phyloP scores from a whole-genome alignment of 2,329 filamentous ascomycete species.

The Ceratocystis variospora region DNA sequence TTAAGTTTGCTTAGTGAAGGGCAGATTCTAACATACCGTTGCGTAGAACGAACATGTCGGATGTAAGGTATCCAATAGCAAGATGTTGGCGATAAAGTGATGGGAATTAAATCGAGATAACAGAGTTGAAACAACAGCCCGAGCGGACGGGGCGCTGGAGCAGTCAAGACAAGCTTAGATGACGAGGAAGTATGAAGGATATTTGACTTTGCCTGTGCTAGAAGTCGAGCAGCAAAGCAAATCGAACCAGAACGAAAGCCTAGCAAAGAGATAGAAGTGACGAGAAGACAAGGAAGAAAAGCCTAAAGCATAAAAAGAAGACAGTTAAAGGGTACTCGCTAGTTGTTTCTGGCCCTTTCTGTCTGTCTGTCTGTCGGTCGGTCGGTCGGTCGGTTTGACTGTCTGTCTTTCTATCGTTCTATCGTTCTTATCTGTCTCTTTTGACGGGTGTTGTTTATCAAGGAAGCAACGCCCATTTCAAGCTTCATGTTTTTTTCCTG shows the following conservation, averaged over 20 bases:
- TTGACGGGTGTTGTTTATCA: background rate
- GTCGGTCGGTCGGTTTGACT: background rate
- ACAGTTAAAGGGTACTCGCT: background rate
- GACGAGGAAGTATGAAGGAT: background rate
- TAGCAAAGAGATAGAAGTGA: background rate
- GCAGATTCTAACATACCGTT: constrained; percentile 30
- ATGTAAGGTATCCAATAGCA: background rate
- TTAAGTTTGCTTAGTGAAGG: constrained; percentile 16
- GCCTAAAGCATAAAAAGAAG: background rate
- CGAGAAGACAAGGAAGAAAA: background rate
- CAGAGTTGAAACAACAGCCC: background rate
- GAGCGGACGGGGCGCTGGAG: background rate
- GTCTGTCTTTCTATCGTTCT: too few relatives aligned
- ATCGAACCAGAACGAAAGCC: background rate
- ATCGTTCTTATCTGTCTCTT: background rate
- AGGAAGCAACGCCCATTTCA: background rate
- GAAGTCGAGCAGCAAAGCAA: background rate
- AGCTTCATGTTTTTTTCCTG: background rate
- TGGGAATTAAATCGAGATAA: background rate
- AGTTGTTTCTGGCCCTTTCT: background rate
- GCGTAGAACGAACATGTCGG: constrained; percentile 32
- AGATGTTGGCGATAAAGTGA: background rate
- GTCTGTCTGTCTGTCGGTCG: background rate
- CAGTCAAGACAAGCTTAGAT: background rate
- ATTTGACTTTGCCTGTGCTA: background rate